These are phyloP conservation scores for Phyllosticta capitalensis DNA, from an alignment of 2,329 filamentous ascomycete genomes.

Conservation along the genomic window DNA sequence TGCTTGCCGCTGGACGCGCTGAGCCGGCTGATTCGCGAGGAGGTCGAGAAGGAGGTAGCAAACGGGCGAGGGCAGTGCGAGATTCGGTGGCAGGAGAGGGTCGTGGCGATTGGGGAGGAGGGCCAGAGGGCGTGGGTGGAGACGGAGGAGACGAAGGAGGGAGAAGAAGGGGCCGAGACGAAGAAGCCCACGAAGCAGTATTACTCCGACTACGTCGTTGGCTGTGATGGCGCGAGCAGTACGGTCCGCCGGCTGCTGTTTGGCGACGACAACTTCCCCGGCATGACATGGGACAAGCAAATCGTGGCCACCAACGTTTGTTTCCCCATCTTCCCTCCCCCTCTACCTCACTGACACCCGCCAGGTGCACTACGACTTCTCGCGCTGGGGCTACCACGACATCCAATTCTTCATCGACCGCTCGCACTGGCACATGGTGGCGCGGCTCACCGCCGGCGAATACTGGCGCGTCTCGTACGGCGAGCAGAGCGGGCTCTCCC, in stretches of 20 bases:
- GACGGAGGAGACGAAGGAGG: constrained; percentile 16
- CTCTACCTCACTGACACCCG: background rate
- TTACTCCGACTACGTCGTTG: constrained; percentile 24
- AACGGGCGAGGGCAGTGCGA: constrained; percentile 17
- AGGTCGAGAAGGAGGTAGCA: constrained; percentile 17
- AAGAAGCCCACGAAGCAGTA: constrained; percentile 13
- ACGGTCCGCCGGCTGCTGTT: constrained; percentile 24
- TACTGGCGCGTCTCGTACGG: constrained; percentile 57
- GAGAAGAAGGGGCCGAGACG: background rate
- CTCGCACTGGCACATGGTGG: constrained; percentile 54
- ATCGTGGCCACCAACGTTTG: constrained; percentile 54
- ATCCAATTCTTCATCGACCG: constrained; percentile 54
- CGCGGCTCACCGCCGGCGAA: constrained; percentile 44
- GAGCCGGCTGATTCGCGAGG: constrained; percentile 20
- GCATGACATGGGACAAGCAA: constrained; percentile 50
- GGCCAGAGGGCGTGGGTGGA: constrained; percentile 20
- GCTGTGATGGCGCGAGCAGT: constrained; percentile 26
- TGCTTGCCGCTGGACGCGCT: constrained; percentile 24
- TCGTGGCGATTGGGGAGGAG: constrained; percentile 22
- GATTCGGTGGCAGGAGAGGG: constrained; percentile 24
- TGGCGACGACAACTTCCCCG: constrained; percentile 39
- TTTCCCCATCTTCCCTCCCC: background rate
- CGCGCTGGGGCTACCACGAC: constrained; percentile 45
- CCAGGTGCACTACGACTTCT: constrained; percentile 50
- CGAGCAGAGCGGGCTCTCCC: constrained; percentile 44